Evolutionary conservation across 768 basidiomycete species (phyloP), one percentile per base, ranked within the genome.

Genomic region (Mycena filopes): DNA sequence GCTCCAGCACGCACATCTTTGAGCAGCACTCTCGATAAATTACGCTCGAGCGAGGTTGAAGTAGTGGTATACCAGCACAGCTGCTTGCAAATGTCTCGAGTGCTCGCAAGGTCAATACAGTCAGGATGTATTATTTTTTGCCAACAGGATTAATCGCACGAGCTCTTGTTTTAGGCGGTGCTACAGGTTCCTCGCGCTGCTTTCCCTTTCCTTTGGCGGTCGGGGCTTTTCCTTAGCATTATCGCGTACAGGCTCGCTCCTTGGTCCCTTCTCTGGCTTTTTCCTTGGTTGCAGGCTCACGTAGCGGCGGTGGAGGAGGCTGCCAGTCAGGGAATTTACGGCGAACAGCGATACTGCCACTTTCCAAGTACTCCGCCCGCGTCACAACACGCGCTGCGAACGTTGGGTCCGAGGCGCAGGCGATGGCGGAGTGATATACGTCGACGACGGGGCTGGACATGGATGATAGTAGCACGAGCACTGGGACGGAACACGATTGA

Each of bases 331-430:
- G 81, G 77, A 96, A 94, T 73, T 92, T 94, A 62, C 89, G 83
- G 67, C 93, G 85, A 63, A 87, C 87, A 60, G 91, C 90, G 63
- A 81, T 86, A 69, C 88, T 91, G 38, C 96, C 96, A 65, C 84
- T 85, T 78, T 98, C 96, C 51, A 87, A 80, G 77, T 97, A 98
- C 75, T 98, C 95, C 50, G 86, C 87, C 46, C 91, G 82, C 5
- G 94, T 94, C 13, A 63, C 87, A 31, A 87, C 83, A 21, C 80
- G 78, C 33, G 81, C 77, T 0, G 79, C 55, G 69, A 91, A 90
- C 42, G 81, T 80, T 26, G 87, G 78, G 21, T 80, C 79, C 55
- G 76, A 81, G 26, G 87, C 86, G 69, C 93, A 89, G 18, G 83
- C 78, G 56, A 86, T 73, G 0, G 90, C 90, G 58, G 88, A 83